Evolutionary conservation across 371 early-diverging fungal species (phyloP), one percentile per base, ranked within the genome.

Genomic region (Choanephora cucurbitarum): DNA sequence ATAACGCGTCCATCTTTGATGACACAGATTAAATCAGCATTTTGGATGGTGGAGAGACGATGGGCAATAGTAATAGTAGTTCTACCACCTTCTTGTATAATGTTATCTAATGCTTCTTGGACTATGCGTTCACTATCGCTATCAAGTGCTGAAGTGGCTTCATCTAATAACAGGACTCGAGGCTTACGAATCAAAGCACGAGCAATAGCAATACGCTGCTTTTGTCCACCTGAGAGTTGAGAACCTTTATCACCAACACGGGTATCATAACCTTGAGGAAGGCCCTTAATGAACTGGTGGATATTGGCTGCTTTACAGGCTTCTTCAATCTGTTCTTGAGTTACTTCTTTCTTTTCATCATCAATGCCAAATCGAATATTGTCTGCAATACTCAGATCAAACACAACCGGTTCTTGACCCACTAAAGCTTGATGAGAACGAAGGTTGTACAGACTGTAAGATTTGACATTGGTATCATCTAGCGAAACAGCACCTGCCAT

Each of bases 141-240:
- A 69, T 97, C 96, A 48, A 97, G 62, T 0, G 96, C 95, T 11
- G 91, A 89, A 95, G 75, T 56, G 5, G 99, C 96, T 66, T 99
- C 99, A 68, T 99, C 99, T 37, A 98, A 72, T 28, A 98, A 70
- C 45, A 98, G 72, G 10, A 98, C 83, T 50, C 75, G 82, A 17
- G 95, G 95, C 54, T 95, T 85, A 50, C 90, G 87, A 59, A 98
- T 84, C 60, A 86, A 45, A 1, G 87, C 87, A 52, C 91, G 74
- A 14, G 90, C 85, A 64, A 89, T 79, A 9, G 84, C 75, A 62
- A 90, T 82, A 60, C 90, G 79, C 63, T 90, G 91, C 60, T 85
- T 85, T 66, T 83, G 84, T 14, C 91, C 91, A 45, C 91, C 90
- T 49, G 83, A 82, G 3, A 90, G 56, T 52, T 83, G 84, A 21